Evolutionary conservation across 2,329 filamentous ascomycete species (phyloP), one percentile per base, ranked within the genome.

Genomic region (Parafenestella ontariensis): DNA sequence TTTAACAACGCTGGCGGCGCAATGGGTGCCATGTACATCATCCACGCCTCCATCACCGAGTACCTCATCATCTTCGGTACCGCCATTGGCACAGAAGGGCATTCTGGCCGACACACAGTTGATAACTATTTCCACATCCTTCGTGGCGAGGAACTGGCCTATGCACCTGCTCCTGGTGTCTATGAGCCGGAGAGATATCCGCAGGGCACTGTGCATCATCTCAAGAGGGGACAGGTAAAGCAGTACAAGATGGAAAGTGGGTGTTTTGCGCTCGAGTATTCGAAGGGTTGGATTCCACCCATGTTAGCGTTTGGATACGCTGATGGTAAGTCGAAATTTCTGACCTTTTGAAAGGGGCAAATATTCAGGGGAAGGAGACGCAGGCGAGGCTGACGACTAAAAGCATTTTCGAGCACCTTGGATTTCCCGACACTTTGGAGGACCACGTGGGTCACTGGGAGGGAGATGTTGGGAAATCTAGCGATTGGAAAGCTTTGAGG

Each of bases 41-140:
- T 96, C 68, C 92, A 96, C 73, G 90, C 91, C 55, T 93, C 89
- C 71, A 82, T 96, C 58, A 96, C 92, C 18, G 92, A 96, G 56
- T 70, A 70, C 23, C 50, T 70, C 26, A 68, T 70, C 41, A 44
- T 70, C 1, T 70, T 70, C 46, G 68, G 68, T 0, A 91, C 90
- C 1, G 84, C 90, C 9, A 78, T 93, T 64, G 92, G 92, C 66
- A 96, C 92, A 11, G 92, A 96, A 78, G 92, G 92, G 58, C 92
- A 96, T 82, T 86, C 87, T 1, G 92, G 92, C 61, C 89, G 92
- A 46, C 92, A 96, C 83, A 94, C 91, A 11, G 92, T 92, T 15
- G 90, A 96, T 78, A 92, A 96, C 82, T 96, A 95, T 83, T 96
- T 96, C 83, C 86, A 93, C 82, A 96, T 96, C 81, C 83, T 96